Conservation (phyloP, 768 basidiomycete species). For the Pleurotus djamor region DNA sequence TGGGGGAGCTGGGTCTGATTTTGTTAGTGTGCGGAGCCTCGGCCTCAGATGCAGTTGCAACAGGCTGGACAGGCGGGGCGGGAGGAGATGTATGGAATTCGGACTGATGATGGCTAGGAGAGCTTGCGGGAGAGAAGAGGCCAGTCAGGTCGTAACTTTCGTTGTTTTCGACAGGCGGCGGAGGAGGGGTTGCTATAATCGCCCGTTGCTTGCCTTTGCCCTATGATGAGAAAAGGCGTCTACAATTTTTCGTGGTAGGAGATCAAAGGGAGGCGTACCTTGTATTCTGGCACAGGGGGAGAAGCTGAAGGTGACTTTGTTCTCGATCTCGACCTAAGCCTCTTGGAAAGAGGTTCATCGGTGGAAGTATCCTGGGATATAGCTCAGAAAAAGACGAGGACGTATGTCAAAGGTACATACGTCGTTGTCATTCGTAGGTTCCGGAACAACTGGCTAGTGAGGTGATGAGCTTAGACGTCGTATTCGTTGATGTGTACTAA, state of each 20-base stretch:
- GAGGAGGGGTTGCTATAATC: neutral
- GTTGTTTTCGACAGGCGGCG: neutral
- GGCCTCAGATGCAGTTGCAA: neutral
- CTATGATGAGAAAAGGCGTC: neutral
- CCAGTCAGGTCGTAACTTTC: neutral
- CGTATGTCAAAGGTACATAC: neutral
- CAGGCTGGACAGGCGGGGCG: neutral
- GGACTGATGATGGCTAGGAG: neutral
- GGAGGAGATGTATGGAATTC: neutral
- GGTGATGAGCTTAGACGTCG: neutral
- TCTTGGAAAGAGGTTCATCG: constrained; percentile 6
- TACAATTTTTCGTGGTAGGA: too few relatives aligned
- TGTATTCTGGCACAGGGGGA: neutral
- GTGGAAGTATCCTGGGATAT: neutral
- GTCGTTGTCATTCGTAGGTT: neutral
- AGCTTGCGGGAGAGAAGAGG: neutral
- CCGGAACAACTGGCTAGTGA: neutral
- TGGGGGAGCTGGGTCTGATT: constrained; percentile 11
- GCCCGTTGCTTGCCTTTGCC: constrained; percentile 12
- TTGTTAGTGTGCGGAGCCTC: neutral
- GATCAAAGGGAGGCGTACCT: neutral
- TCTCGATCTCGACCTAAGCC: neutral
- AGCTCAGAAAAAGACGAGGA: neutral
- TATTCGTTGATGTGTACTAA: neutral
- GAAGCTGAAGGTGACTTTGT: neutral